Evolutionary conservation across 768 basidiomycete species (phyloP).

Genomic region (Filobasidium floriforme): DNA sequence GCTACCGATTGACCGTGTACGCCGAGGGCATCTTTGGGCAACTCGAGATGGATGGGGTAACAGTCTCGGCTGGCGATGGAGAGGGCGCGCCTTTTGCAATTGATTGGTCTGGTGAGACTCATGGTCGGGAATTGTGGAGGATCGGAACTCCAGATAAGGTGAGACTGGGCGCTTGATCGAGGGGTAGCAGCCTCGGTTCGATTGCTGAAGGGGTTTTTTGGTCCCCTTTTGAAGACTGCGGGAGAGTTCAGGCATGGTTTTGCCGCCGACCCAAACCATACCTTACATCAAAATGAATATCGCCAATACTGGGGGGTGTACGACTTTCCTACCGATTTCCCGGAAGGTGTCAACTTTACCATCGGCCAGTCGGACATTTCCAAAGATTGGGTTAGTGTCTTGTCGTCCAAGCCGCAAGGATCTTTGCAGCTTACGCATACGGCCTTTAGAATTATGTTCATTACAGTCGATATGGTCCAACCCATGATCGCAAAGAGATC

Average conservation of each 20-base stretch:
- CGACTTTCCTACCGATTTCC: constrained; percentile 33
- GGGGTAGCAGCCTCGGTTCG: too few species aligned
- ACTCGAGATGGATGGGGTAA: constrained; percentile 25
- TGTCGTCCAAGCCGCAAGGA: too few species aligned
- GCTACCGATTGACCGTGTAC: constrained; percentile 31
- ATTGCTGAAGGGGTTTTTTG: too few species aligned
- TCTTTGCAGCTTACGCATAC: too few species aligned
- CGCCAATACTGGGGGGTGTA: constrained; percentile 32
- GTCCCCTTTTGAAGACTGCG: constrained; percentile 17
- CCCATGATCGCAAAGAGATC: neutral
- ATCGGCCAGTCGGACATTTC: constrained; percentile 24
- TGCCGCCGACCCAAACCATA: constrained; percentile 23
- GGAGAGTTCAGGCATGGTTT: constrained; percentile 33
- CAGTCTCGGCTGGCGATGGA: constrained; percentile 18
- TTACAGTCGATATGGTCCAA: neutral
- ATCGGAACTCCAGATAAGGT: constrained; percentile 30
- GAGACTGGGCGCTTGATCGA: too few species aligned
- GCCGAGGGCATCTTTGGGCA: constrained; percentile 31
- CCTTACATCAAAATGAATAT: constrained; percentile 29
- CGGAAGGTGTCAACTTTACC: constrained; percentile 28
- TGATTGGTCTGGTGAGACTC: constrained; percentile 21
- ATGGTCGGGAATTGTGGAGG: constrained; percentile 28
- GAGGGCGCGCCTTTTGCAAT: neutral
- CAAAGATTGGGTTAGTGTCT: constrained; percentile 19
- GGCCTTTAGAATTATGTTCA: neutral